Evolutionary conservation across 2,329 filamentous ascomycete genomes (phyloP), one percentile per base, ranked within the genome.

Genomic region (Aspergillus sp.): DNA sequence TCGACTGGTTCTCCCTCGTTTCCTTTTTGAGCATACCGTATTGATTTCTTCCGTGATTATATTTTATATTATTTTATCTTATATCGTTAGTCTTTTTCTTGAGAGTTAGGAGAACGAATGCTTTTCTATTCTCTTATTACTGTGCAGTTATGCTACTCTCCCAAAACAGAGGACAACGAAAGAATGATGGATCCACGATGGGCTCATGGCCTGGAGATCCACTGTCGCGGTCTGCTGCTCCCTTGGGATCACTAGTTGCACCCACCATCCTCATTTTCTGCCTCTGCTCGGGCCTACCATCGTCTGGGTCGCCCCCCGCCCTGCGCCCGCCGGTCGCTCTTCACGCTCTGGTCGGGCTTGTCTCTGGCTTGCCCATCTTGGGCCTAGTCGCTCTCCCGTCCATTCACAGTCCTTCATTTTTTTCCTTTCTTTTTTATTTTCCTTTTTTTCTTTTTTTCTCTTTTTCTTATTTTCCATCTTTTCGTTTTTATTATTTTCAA

Each of bases 211-310:
- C 40, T 41, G 51, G 49, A 50, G 59, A 57, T 61, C 57, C 59
- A 60, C 57, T 38, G 52, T 52, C 47, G 49, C 50, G 45, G 16
- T 49, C 44, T 51, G 43, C 45, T 47, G 50, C 53, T 42, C 40
- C 56, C 56, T 61, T 58, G 59, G 59, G 56, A 59, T 60, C 58
- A 57, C 58, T 61, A 60, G 59, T 59, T 53, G 59, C 51, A 53
- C 52, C 57, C 57, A 53, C 48, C 50, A 44, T 48, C 47, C 47
- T 53, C 53, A 53, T 56, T 53, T 44, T 55, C 26, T 52, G 45
- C 52, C 50, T 56, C 58, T 57, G 54, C 53, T 56, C 49, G 45
- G 56, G 49, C 58, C 56, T 57, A 51, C 56, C 45, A 55, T 45
- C 40, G 40, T 44, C 53, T 59, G 56, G 54, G 54, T 59, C 58